Conservation (phyloP, 192 early-diverging fungal genomes). For the Allomyces javanicus region DNA sequence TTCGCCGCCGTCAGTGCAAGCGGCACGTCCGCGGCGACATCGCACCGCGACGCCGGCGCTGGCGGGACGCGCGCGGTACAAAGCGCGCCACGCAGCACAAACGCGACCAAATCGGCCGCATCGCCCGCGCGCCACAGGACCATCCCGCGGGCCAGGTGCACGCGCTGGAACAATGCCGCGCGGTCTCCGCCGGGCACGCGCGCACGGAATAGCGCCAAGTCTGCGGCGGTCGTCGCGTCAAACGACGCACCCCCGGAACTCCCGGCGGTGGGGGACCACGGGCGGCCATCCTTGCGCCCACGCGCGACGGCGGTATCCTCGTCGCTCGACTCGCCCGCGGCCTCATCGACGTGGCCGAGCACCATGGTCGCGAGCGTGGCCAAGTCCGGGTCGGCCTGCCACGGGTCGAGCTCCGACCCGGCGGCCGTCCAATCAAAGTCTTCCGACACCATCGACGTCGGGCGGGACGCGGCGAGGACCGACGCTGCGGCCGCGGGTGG, state of each 20-base stretch:
- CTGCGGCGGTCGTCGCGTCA: constrained; percentile 7
- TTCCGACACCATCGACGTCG: background rate
- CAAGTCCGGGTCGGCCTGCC: background rate
- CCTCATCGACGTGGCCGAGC: constrained; percentile 12
- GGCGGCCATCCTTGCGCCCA: constrained; percentile 7
- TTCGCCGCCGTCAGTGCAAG: background rate
- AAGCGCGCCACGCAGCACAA: background rate
- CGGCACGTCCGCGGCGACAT: background rate
- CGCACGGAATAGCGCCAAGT: constrained; percentile 34
- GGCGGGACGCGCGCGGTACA: background rate
- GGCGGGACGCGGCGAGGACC: constrained; percentile 8
- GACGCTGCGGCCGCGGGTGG: constrained; percentile 15
- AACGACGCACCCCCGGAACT: background rate
- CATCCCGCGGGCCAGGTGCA: constrained; percentile 25
- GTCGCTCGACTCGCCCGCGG: constrained; percentile 1
- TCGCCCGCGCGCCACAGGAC: constrained; percentile 48
- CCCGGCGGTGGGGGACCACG: constrained; percentile 4
- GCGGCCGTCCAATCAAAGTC: background rate
- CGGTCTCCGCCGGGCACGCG: constrained; percentile 36
- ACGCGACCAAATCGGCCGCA: constrained; percentile 10
- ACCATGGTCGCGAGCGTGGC: constrained; percentile 14
- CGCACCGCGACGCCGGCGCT: background rate
- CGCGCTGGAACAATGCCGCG: constrained; percentile 41
- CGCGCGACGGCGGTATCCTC: constrained; percentile 12
- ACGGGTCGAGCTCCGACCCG: background rate